phyloP scores from a whole-genome alignment of 2,329 filamentous ascomycete species.

The Botrytis paeoniae region DNA sequence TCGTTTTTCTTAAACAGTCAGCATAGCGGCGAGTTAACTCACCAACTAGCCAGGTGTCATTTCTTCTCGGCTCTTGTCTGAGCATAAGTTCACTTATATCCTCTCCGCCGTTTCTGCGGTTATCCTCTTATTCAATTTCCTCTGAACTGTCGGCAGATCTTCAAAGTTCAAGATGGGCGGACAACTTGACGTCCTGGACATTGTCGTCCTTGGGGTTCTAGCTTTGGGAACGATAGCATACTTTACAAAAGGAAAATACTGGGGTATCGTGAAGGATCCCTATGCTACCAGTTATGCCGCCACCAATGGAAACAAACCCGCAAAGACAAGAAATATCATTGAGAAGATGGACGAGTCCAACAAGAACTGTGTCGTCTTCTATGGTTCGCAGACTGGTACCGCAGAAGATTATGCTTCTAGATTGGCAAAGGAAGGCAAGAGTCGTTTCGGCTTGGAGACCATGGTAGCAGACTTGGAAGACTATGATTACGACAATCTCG shows the following conservation, averaged over 20 bases:
- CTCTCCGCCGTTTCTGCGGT: neutral
- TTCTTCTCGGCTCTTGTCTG: constrained; percentile 28
- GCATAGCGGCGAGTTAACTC: neutral
- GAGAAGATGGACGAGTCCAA: constrained; percentile 93
- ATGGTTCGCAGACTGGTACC: constrained; percentile 96
- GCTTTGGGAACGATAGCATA: constrained; percentile 87
- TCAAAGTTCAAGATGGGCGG: constrained; percentile 56
- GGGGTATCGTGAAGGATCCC: constrained; percentile 84
- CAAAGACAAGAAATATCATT: constrained; percentile 85
- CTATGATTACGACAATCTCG: constrained; percentile 93
- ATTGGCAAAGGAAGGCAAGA: constrained; percentile 94
- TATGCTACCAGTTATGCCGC: constrained; percentile 74
- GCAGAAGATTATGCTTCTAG: constrained; percentile 97
- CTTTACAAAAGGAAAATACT: constrained; percentile 96
- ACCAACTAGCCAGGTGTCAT: neutral
- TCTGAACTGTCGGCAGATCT: neutral
- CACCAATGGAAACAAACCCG: constrained; percentile 68
- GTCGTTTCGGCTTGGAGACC: constrained; percentile 91
- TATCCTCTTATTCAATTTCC: neutral
- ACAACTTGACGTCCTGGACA: constrained; percentile 93
- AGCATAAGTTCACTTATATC: constrained; percentile 6
- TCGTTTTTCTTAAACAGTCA: constrained; percentile 2
- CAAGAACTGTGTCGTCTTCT: constrained; percentile 98
- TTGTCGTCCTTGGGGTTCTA: constrained; percentile 83
- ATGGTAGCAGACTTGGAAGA: constrained; percentile 99